These are phyloP conservation scores for Pittosporum tobira DNA, from an alignment of 129 eudicot species.

Conservation along the genomic window DNA sequence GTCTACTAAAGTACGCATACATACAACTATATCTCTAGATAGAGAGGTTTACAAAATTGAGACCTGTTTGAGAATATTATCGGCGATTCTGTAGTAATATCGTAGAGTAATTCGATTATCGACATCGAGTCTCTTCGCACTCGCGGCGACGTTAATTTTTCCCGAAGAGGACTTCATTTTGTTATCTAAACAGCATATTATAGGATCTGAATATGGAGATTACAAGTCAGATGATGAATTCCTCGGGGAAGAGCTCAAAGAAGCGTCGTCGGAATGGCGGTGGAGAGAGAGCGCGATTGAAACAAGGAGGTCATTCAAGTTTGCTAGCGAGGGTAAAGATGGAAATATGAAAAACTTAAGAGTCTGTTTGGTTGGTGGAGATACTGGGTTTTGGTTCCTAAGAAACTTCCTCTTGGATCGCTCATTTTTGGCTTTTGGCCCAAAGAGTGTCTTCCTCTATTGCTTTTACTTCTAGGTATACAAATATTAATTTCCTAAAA, in stretches of 20 bases:
- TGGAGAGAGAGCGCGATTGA: slow-evolving; percentile 1
- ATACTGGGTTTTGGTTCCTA: too few relatives aligned
- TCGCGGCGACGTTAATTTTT: slow-evolving; percentile 54
- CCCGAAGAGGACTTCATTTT: slow-evolving; percentile 40
- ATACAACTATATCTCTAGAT: too few relatives aligned
- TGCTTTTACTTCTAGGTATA: too few relatives aligned
- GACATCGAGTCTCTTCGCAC: slow-evolving; percentile 53
- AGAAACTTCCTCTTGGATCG: too few relatives aligned
- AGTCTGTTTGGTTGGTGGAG: too few relatives aligned
- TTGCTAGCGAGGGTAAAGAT: slow-evolving; percentile 3
- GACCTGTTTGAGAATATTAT: slow-evolving; percentile 86
- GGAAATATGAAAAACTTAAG: neutral
- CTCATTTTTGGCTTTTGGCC: too few relatives aligned
- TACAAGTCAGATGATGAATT: neutral
- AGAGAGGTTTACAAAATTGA: neutral
- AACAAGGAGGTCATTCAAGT: slow-evolving; percentile 8
- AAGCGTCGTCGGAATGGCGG: slow-evolving; percentile 27
- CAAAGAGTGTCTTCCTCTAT: too few relatives aligned
- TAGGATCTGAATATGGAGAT: neutral
- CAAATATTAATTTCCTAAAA: too few relatives aligned
- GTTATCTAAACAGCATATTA: neutral
- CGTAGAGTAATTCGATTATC: slow-evolving; percentile 72
- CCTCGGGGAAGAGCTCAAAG: slow-evolving; percentile 7
- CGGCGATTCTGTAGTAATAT: slow-evolving; percentile 77
- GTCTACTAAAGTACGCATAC: neutral